Percentiles rank a stretch among this genome's conserved stretches.
phyloP scores from a whole-genome alignment of 805 yeast species.

The Tetrapisispora namnaoensis region DNA sequence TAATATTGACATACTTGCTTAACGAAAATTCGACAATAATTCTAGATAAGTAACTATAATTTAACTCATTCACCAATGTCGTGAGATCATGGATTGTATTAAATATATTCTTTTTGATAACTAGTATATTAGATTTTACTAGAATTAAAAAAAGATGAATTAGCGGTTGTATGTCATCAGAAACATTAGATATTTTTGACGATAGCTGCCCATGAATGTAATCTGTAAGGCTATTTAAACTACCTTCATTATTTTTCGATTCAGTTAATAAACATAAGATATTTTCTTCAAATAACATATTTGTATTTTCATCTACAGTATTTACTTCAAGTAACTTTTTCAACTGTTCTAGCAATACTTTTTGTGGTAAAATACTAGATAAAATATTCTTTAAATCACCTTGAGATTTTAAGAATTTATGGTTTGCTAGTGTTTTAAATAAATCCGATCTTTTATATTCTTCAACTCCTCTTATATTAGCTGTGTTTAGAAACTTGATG shows the following conservation, averaged over 20 bases:
- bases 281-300: constrained; percentile 7
- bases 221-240: constrained; percentile 12
- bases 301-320: background rate
- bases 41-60: constrained; percentile 26
- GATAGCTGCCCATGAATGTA: constrained; percentile 1
- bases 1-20: constrained; percentile 7
- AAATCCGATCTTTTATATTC: constrained; percentile 4
- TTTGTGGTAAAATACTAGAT: constrained; percentile 10
- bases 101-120: constrained; percentile 17
- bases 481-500: constrained; percentile 6
- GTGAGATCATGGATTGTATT: constrained; percentile 31
- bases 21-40: constrained; percentile 29
- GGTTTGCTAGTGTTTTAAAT: constrained; percentile 12
- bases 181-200: background rate
- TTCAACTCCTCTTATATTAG: background rate
- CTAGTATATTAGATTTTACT: background rate
- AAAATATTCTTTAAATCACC: constrained; percentile 16
- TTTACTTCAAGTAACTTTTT: constrained; percentile 5
- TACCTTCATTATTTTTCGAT: constrained; percentile 9
- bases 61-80: constrained; percentile 22
- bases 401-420: constrained; percentile 11
- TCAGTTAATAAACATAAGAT: constrained; percentile 6
- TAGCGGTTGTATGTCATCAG: background rate
- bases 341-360: constrained; percentile 7
- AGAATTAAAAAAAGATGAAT: background rate